Base-by-base conservation (phyloP, 345 rosid genomes). In the Euphorbia pulcherrima region DNA sequence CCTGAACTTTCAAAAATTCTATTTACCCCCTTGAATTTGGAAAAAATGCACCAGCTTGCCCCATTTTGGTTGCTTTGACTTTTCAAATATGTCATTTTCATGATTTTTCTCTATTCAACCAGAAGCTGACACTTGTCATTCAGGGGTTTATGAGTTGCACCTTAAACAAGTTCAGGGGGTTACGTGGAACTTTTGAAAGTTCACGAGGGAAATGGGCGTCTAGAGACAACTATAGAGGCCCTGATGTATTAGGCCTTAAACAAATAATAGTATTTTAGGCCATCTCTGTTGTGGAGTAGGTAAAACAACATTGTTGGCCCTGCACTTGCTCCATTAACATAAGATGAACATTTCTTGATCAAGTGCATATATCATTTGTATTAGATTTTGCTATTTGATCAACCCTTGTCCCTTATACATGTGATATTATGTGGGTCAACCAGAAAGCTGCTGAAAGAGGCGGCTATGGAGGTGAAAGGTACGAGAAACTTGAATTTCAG, bases 381-480 rank as follows among this genome's bases (percentile, higher is more conserved):
- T 5, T 47, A n/a, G 0, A 9, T n/a, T 46, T 29, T 23, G 16
- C n/a, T 35, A 5, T 14, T 20, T 30, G 24, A 41, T 12, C 20
- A 50, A 48, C 8, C 48, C 18, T 35, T 60, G 48, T 28, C 8
- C 48, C 18, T 35, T 60, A 60, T 28, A 28, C 16, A 14, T 53
- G 16, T 28, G 59, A 44, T 73, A 37, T 35, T 35, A 33, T 44
- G 47, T 24, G 4, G 2, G 11, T 24, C 29, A 24, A 37, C 44
- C 85, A 89, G 85, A 89, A 80, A 87, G 97, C 98, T 71, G 91
- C 97, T 0, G 91, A 90, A 73, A 89, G 98, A 83, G 97, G 98
- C 68, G 99, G 97, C 65, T 91, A 88, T 62, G 96, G 99, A 44
- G 88, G 78, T 23, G 99, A 93, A 88, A 85, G 97, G 72, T 93